phyloP scores from a whole-genome alignment of 805 yeast genomes.

The Monosporozyma servazzii region DNA sequence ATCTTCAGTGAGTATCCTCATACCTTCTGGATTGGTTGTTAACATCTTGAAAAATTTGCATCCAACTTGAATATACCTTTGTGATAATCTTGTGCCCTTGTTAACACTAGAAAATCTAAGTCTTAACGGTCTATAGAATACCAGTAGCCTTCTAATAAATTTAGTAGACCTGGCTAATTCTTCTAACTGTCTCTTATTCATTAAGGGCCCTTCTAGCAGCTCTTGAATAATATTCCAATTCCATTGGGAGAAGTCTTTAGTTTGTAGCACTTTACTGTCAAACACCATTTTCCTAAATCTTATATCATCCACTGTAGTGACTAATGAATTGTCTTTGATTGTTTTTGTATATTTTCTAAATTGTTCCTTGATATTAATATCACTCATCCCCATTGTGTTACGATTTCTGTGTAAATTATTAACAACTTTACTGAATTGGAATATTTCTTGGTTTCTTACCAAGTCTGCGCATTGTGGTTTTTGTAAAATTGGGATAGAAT shows the following conservation, averaged over 20 bases:
- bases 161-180: constrained; percentile 74
- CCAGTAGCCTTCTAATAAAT: constrained; percentile 71
- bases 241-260: constrained; percentile 80
- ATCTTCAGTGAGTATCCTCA: constrained; percentile 54
- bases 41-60: constrained; percentile 63
- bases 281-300: constrained; percentile 57
- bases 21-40: constrained; percentile 55
- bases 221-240: constrained; percentile 69
- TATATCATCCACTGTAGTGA: constrained; percentile 44
- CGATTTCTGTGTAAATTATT: constrained; percentile 34
- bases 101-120: constrained; percentile 57
- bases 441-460: constrained; percentile 20
- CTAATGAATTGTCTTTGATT: constrained; percentile 18
- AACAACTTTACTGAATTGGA: constrained; percentile 40
- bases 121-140: constrained; percentile 89
- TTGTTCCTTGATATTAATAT: constrained; percentile 18
- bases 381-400: constrained; percentile 29
- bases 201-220: constrained; percentile 76
- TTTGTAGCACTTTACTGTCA: constrained; percentile 62
- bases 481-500: constrained; percentile 3
- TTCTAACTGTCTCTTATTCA: constrained; percentile 61
- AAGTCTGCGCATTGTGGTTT: not conserved
- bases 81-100: constrained; percentile 39
- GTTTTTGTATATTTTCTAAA: constrained; percentile 17
- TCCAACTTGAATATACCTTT: constrained; percentile 60